These are phyloP conservation scores for Cucumis melo DNA, from an alignment of 306 rosid species.

Conservation along the genomic window DNA sequence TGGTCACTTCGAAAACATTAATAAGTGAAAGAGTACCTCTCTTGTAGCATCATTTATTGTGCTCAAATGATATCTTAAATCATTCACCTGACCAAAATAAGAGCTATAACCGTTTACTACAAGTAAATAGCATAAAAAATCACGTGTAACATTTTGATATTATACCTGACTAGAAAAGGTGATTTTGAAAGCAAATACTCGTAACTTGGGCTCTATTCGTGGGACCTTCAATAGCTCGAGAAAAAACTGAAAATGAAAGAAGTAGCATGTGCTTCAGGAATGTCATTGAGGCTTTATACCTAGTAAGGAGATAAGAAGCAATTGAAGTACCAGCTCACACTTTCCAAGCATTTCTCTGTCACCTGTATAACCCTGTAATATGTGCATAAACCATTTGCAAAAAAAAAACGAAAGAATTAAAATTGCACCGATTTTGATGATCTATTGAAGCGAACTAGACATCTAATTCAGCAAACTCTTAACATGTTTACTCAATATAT, in stretches of 20 bases:
- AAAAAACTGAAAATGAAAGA: constrained; percentile 49
- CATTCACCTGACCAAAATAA: constrained; percentile 46
- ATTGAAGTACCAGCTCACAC: constrained; percentile 81
- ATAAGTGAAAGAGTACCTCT: constrained; percentile 43
- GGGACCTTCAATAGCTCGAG: constrained; percentile 96
- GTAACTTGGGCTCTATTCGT: constrained; percentile 80
- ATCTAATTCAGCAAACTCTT: background rate
- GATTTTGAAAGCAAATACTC: constrained; percentile 93
- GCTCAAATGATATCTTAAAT: constrained; percentile 54
- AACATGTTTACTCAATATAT: background rate
- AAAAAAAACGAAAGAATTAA: background rate
- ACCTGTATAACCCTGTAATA: constrained; percentile 60
- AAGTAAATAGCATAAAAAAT: background rate
- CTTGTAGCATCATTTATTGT: constrained; percentile 72
- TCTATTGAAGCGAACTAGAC: background rate
- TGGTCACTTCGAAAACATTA: constrained; percentile 1
- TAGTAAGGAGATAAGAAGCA: constrained; percentile 9
- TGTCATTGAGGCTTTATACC: constrained; percentile 1
- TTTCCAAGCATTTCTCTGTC: constrained; percentile 85
- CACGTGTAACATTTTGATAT: background rate
- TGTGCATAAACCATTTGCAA: background rate
- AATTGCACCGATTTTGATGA: background rate
- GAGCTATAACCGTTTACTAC: background rate
- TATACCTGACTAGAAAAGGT: constrained; percentile 78
- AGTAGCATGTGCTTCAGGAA: constrained; percentile 15